phyloP scores from a whole-genome alignment of 306 rosid species.

The Inga leiocalycina region DNA sequence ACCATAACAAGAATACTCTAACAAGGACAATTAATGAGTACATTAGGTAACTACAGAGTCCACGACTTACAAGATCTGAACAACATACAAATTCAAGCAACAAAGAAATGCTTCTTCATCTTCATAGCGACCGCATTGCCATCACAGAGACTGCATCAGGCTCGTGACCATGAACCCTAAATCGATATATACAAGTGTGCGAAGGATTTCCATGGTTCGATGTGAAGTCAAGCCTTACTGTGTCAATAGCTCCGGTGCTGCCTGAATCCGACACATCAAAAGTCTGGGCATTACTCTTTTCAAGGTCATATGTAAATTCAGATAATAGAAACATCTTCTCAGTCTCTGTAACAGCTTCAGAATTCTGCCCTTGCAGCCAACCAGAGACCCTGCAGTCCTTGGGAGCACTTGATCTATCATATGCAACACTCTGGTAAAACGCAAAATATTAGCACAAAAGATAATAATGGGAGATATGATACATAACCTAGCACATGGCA shows the following conservation, averaged over 20 bases:
- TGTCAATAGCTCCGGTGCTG: constrained; percentile 53
- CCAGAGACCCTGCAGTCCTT: constrained; percentile 90
- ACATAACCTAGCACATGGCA: background rate
- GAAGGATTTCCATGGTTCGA: constrained; percentile 91
- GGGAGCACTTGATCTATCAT: constrained; percentile 86
- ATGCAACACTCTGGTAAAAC: constrained; percentile 80
- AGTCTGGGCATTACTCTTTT: constrained; percentile 96
- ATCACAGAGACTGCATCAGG: constrained; percentile 63
- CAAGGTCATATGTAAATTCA: constrained; percentile 81
- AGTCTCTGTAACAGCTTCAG: constrained; percentile 36
- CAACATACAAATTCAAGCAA: constrained; percentile 28
- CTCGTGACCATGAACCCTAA: constrained; percentile 87
- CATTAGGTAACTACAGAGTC: constrained; percentile 31
- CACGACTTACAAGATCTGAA: constrained; percentile 44
- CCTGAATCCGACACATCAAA: constrained; percentile 54
- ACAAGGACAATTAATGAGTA: constrained; percentile 18
- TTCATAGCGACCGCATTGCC: constrained; percentile 55
- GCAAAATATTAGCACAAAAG: constrained; percentile 19
- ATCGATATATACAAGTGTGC: constrained; percentile 92
- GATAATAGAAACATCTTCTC: constrained; percentile 57
- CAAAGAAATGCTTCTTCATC: constrained; percentile 3
- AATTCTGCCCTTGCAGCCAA: constrained; percentile 65
- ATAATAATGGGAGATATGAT: background rate
- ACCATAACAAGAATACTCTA: constrained; percentile 35
- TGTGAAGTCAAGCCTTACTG: constrained; percentile 77